Percentiles rank a stretch among this genome's conserved stretches.
Evolutionary conservation across 2,329 filamentous ascomycete genomes (phyloP).

Genomic region (Aspergillus caelatus): DNA sequence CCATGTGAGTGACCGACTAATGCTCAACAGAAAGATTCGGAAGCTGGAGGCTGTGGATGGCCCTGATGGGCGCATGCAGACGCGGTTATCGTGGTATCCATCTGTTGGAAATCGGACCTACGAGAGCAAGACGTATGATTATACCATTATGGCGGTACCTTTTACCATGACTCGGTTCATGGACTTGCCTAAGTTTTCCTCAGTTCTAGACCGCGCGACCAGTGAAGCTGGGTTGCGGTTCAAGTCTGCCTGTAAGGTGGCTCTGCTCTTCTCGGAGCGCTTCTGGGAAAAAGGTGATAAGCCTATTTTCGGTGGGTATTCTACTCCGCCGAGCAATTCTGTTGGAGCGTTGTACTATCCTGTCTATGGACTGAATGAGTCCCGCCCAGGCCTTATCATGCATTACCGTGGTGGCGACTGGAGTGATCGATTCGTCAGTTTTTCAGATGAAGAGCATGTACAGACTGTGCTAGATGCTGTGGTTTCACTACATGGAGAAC

Average conservation of each 20-base stretch:
- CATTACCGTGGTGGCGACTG: conserved; percentile 36
- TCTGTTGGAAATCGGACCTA: conserved; percentile 24
- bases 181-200: conserved; percentile 41
- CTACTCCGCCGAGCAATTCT: conserved; percentile 25
- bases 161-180: conserved; percentile 43
- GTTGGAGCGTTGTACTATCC: conserved; percentile 37
- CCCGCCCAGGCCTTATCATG: conserved; percentile 35
- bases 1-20: conserved; percentile 29
- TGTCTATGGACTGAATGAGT: conserved; percentile 34
- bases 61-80: conserved; percentile 15
- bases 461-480: conserved; percentile 32
- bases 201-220: conserved; percentile 25
- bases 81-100: conserved; percentile 29
- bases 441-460: conserved; percentile 32
- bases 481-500: conserved; percentile 31
- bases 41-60: conserved; percentile 22
- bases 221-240: conserved; percentile 32
- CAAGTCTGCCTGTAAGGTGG: conserved; percentile 38
- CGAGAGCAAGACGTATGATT: conserved; percentile 40
- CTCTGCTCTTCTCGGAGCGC: conserved; percentile 33
- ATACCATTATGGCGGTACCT: conserved; percentile 42
- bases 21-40: conserved; percentile 27
- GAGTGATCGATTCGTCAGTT: conserved; percentile 34
- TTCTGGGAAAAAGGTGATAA: conserved; percentile 37
- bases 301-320: conserved; percentile 36